Evolutionary conservation across 2,329 filamentous ascomycete species (phyloP), one percentile per base, ranked within the genome.

Genomic region (Hypoxylon sp.): DNA sequence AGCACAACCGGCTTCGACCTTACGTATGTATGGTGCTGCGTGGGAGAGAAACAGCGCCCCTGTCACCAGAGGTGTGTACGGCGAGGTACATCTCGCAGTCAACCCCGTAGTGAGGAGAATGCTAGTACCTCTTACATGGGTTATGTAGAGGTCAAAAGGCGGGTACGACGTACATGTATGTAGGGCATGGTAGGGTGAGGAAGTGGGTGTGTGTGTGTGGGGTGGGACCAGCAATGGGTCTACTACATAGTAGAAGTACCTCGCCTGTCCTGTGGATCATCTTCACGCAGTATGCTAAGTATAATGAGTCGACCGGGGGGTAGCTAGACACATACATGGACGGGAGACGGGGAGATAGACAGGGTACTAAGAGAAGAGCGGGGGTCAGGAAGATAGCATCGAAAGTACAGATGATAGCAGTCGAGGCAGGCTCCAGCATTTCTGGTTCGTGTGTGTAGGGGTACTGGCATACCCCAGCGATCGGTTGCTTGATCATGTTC

Each of bases 261-360:
- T 66, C 52, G 55, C 53, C 67, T 72, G 70, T 68, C 69, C 66
- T 68, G 69, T 74, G 73, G 71, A 72, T 73, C 74, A 67, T 72
- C 55, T 69, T 67, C 48, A 58, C 35, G 17, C 48, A 65, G 60
- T 64, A 58, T 65, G 47, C 35, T 59, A 39, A 27, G 55, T 59
- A 60, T 57, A 65, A 69, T 71, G 68, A 67, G 58, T 65, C 44
- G 62, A 71, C 63, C 54, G 42, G 60, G 69, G 69, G 55, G 27
- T 29, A 47, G 29, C 58, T 57, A 63, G 48, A 61, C 48, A 61
- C 62, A 57, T 70, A 65, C 47, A 65, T 67, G 62, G 64, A 72
- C 66, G 70, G 70, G 65, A 70, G 67, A 65, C 66, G 69, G 57
- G 65, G 61, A 50, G 55, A 27, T 50, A 62, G 63, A 58, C 63